phyloP scores from a whole-genome alignment of 768 basidiomycete species.

The Boletellus ananas region DNA sequence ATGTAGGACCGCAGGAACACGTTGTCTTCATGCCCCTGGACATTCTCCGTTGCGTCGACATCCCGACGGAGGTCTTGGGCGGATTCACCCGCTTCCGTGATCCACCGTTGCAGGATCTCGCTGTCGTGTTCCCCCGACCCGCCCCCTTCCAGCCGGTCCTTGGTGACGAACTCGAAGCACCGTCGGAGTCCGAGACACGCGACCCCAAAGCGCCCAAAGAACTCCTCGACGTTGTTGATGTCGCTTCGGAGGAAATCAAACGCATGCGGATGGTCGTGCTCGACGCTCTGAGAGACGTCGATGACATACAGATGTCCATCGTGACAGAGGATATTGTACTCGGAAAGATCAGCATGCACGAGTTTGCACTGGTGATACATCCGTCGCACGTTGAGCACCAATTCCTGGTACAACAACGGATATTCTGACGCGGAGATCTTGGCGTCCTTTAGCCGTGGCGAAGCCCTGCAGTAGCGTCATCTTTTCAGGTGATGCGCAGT shows the following conservation, averaged over 20 bases:
- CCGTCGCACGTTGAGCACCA: constrained; percentile 72
- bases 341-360: constrained; percentile 96
- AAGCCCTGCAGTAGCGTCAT: constrained; percentile 55
- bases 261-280: constrained; percentile 94
- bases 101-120: constrained; percentile 43
- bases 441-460: constrained; percentile 92
- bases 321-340: constrained; percentile 96
- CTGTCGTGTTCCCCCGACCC: constrained; percentile 26
- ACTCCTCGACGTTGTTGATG: constrained; percentile 90
- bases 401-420: constrained; percentile 66
- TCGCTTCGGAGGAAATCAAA: constrained; percentile 95
- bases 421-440: constrained; percentile 48
- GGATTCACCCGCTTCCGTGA: constrained; percentile 37
- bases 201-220: constrained; percentile 76
- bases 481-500: neutral
- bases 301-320: constrained; percentile 83
- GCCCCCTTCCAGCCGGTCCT: constrained; percentile 39
- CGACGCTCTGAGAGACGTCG: constrained; percentile 98
- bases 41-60: constrained; percentile 10
- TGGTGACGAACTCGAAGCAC: constrained; percentile 87
- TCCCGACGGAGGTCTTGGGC: constrained; percentile 10
- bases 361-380: constrained; percentile 91
- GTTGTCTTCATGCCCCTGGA: constrained; percentile 67
- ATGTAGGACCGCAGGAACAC: constrained; percentile 92
- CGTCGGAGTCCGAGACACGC: constrained; percentile 71